Conservation (phyloP, 805 yeast genomes). For the Metschnikowia picachoensis region DNA sequence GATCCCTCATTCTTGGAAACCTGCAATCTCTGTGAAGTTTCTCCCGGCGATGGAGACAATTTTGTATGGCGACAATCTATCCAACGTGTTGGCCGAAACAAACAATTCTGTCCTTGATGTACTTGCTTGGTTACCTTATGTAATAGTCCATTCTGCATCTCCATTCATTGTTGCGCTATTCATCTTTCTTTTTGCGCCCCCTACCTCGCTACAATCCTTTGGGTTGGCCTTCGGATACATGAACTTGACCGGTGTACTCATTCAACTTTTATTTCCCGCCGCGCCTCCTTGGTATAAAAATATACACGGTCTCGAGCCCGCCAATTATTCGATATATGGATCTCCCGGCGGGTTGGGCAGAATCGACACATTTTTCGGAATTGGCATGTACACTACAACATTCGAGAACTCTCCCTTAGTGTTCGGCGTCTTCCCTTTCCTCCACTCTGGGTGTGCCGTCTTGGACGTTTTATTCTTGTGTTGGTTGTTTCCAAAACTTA, state of each 20-base stretch:
- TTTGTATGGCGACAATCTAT: slow-evolving; percentile 84
- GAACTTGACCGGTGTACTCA: slow-evolving; percentile 81
- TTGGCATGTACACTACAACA: slow-evolving; percentile 78
- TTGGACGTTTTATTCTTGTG: slow-evolving; percentile 87
- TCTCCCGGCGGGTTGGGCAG: slow-evolving; percentile 94
- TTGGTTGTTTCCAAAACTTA: slow-evolving; percentile 72
- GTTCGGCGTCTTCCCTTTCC: slow-evolving; percentile 83
- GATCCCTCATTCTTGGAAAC: slow-evolving; percentile 71
- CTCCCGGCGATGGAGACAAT: slow-evolving; percentile 91
- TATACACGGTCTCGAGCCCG: slow-evolving; percentile 80
- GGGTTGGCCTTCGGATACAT: slow-evolving; percentile 94
- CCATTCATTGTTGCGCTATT: slow-evolving; percentile 83
- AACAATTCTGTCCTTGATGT: slow-evolving; percentile 66
- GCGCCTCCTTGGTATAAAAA: slow-evolving; percentile 98
- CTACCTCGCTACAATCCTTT: slow-evolving; percentile 74
- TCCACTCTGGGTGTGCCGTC: slow-evolving; percentile 92
- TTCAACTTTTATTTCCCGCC: slow-evolving; percentile 82
- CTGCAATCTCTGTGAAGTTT: slow-evolving; percentile 84
- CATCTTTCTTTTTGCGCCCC: slow-evolving; percentile 86
- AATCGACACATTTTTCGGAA: slow-evolving; percentile 73
- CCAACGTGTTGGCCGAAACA: slow-evolving; percentile 74
- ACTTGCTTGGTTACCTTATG: slow-evolving; percentile 95
- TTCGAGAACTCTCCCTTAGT: slow-evolving; percentile 87
- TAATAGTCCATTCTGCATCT: slow-evolving; percentile 81
- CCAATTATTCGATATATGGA: slow-evolving; percentile 86